A percentile compares a stretch with the other conserved stretches of the same genome.
phyloP scores from a whole-genome alignment of 192 early-diverging fungal genomes.

The Gryganskiella cystojenkinii region DNA sequence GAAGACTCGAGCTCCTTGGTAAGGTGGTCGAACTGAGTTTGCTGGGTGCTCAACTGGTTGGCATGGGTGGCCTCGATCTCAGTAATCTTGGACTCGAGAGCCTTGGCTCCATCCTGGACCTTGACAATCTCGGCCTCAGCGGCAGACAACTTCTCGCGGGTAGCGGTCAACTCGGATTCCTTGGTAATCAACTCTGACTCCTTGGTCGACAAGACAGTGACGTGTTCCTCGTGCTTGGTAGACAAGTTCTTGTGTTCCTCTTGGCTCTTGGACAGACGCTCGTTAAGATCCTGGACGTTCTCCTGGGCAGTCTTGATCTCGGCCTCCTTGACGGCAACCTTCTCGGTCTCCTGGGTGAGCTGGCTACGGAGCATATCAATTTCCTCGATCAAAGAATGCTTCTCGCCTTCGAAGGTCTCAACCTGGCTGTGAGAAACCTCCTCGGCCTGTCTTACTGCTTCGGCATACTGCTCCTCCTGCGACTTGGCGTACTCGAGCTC shows the following conservation, averaged over 20 bases:
- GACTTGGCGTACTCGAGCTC: constrained; percentile 23
- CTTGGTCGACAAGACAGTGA: constrained; percentile 8
- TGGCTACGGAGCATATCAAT: constrained; percentile 15
- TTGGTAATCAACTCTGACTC: constrained; percentile 5
- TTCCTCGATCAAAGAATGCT: constrained; percentile 26
- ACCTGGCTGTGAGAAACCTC: constrained; percentile 8
- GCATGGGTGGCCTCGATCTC: not conserved
- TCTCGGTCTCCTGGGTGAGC: constrained; percentile 7
- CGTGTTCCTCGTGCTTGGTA: constrained; percentile 14
- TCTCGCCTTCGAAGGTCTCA: constrained; percentile 22
- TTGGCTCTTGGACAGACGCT: constrained; percentile 3
- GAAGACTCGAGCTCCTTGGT: constrained; percentile 13
- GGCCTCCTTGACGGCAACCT: constrained; percentile 1
- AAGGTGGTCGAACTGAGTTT: constrained; percentile 7
- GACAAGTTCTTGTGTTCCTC: constrained; percentile 9
- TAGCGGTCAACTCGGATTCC: not conserved
- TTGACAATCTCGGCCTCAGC: not conserved
- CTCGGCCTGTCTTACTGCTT: constrained; percentile 11
- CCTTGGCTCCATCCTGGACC: constrained; percentile 1
- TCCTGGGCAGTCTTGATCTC: constrained; percentile 16
- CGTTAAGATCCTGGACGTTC: not conserved
- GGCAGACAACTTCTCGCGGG: not conserved
- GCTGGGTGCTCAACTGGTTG: not conserved
- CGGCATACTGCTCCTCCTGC: constrained; percentile 22
- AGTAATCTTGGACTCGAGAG: not conserved